Percentiles rank a stretch among this genome's conserved stretches.
These are phyloP conservation scores for Asparagopsis taxiformis DNA, from an alignment of 31 red algal species.

Conservation along the genomic window DNA sequence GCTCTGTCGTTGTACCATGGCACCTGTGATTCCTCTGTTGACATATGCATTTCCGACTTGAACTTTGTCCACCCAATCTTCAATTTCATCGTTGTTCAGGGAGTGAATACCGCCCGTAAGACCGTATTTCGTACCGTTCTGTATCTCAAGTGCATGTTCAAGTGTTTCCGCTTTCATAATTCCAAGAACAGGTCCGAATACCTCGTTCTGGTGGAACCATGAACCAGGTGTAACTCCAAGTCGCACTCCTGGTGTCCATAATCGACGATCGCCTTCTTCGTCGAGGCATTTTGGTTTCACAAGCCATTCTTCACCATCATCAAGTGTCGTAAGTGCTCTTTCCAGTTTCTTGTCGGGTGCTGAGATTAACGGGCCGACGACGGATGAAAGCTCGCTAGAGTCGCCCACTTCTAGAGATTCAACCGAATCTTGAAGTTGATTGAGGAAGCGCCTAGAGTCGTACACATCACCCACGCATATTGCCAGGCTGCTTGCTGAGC, in stretches of 20 bases:
- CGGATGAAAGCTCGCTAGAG: conserved; percentile 24
- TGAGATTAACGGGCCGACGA: conserved; percentile 52
- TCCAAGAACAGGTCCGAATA: conserved; percentile 69
- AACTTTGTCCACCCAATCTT: conserved; percentile 41
- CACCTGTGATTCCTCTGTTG: conserved; percentile 55
- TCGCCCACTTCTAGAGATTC: conserved; percentile 41
- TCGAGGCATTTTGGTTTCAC: conserved; percentile 47
- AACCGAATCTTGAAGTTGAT: conserved; percentile 48
- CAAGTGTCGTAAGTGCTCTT: conserved; percentile 36
- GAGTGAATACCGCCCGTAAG: conserved; percentile 67
- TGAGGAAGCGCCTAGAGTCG: conserved; percentile 45
- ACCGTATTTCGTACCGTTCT: conserved; percentile 51
- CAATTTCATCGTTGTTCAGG: conserved; percentile 52
- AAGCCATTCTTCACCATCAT: conserved; percentile 55
- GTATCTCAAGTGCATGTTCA: conserved; percentile 52
- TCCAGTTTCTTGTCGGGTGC: conserved; percentile 29
- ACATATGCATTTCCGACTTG: conserved; percentile 70
- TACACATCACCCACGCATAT: conserved; percentile 78
- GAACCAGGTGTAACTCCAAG: conserved; percentile 45
- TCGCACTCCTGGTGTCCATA: conserved; percentile 69
- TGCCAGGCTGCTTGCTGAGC: conserved; percentile 76
- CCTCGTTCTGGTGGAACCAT: conserved; percentile 66
- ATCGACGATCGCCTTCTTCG: conserved; percentile 8
- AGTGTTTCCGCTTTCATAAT: conserved; percentile 44
- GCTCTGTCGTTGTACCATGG: conserved; percentile 60